Percentiles rank a stretch among this genome's conserved stretches.
Evolutionary conservation across 345 rosid species (phyloP).

Genomic region (Lagerstroemia speciosa): DNA sequence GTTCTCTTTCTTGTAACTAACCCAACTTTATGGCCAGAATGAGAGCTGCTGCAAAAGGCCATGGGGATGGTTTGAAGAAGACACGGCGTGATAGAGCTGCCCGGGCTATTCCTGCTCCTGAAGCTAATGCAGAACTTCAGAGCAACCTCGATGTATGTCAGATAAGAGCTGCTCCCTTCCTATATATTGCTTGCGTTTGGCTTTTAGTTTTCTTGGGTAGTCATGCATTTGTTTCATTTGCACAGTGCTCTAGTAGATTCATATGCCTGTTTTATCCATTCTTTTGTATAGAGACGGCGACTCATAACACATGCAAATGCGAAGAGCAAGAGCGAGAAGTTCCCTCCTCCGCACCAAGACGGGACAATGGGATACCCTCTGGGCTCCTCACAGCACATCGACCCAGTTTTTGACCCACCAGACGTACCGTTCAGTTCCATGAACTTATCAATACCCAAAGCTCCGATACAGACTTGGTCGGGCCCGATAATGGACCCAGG

Average conservation of each 20-base stretch:
- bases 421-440: slow-evolving; percentile 68
- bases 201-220: no score
- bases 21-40: slow-evolving; percentile 24
- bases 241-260: not conserved
- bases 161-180: slow-evolving; percentile 17
- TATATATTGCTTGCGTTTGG: no score
- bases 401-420: slow-evolving; percentile 53
- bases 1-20: not conserved
- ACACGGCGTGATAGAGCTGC: slow-evolving; percentile 42
- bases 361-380: slow-evolving; percentile 73
- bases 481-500: slow-evolving; percentile 65
- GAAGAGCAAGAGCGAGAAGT: slow-evolving; percentile 94
- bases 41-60: slow-evolving; percentile 55
- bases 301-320: slow-evolving; percentile 83
- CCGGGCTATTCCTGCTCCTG: slow-evolving; percentile 57
- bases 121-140: slow-evolving; percentile 72
- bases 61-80: slow-evolving; percentile 47
- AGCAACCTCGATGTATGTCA: slow-evolving; percentile 63
- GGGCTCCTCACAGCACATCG: slow-evolving; percentile 72
- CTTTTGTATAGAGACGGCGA: slow-evolving; percentile 55
- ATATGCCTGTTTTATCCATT: slow-evolving; percentile 1
- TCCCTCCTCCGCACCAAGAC: slow-evolving; percentile 97
- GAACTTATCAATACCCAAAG: slow-evolving; percentile 57
- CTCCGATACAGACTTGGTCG: slow-evolving; percentile 80
- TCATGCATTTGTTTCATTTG: not conserved